Percentiles rank a stretch among this genome's conserved stretches.
These are phyloP conservation scores for Cinnamomum micranthum DNA, from an alignment of 164 flowering plant species.

Conservation along the genomic window DNA sequence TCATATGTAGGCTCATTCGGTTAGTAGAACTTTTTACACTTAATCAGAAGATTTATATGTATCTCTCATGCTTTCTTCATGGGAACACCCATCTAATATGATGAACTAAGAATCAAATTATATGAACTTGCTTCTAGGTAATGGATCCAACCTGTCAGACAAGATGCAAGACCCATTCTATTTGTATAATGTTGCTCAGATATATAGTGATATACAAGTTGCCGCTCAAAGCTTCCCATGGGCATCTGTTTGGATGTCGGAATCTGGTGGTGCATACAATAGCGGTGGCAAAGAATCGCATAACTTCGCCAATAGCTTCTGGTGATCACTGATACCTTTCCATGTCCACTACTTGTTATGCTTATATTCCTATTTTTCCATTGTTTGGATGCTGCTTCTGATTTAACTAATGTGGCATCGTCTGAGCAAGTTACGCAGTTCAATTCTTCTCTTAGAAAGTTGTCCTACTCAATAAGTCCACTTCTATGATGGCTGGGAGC, in stretches of 20 bases:
- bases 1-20: not conserved
- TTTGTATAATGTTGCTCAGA: conserved; percentile 36
- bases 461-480: no score
- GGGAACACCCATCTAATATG: not conserved
- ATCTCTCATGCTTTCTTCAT: not conserved
- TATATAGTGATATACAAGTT: conserved; percentile 28
- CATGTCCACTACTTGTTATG: not conserved
- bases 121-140: conserved; percentile 29
- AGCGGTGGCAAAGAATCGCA: conserved; percentile 56
- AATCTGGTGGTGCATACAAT: conserved; percentile 74
- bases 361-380: not conserved
- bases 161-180: conserved; percentile 49
- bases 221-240: conserved; percentile 33
- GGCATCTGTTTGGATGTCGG: conserved; percentile 65
- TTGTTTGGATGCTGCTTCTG: not conserved
- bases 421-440: not conserved
- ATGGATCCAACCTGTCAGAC: conserved; percentile 36
- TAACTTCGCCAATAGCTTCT: conserved; percentile 56
- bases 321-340: conserved; percentile 28
- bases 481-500: no score
- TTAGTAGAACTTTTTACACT: not conserved
- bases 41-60: not conserved
- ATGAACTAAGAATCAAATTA: not conserved
- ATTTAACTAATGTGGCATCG: not conserved
- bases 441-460: not conserved